Evolutionary conservation across 345 rosid species (phyloP).

Genomic region (Barbarea vulgaris): DNA sequence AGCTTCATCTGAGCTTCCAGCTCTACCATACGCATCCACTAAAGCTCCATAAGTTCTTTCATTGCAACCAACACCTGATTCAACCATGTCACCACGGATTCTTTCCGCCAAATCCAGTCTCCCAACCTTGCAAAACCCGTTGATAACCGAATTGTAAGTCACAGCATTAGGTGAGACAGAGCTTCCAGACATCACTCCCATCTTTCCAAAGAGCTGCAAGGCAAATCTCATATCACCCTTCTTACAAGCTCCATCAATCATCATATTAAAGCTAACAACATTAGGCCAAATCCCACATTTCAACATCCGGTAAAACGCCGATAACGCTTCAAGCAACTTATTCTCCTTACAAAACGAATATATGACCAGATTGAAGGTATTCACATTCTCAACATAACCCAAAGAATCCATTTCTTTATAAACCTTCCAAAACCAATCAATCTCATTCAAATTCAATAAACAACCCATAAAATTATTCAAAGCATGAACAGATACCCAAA

Average conservation of each 20-base stretch:
- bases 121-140: slow-evolving; percentile 67
- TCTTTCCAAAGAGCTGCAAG: slow-evolving; percentile 47
- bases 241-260: slow-evolving; percentile 64
- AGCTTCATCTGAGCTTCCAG: slow-evolving; percentile 57
- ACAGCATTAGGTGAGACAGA: slow-evolving; percentile 54
- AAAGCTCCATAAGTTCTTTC: slow-evolving; percentile 70
- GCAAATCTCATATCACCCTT: slow-evolving; percentile 49
- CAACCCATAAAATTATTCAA: slow-evolving; percentile 70
- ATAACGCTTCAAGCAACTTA: slow-evolving; percentile 51
- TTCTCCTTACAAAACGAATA: slow-evolving; percentile 62
- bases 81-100: slow-evolving; percentile 49
- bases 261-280: slow-evolving; percentile 70
- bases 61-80: slow-evolving; percentile 54
- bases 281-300: slow-evolving; percentile 69
- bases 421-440: slow-evolving; percentile 55
- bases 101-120: slow-evolving; percentile 51
- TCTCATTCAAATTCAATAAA: slow-evolving; percentile 59
- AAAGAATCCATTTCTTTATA: slow-evolving; percentile 53
- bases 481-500: slow-evolving; percentile 56
- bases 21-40: slow-evolving; percentile 63
- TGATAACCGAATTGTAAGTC: slow-evolving; percentile 58
- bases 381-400: slow-evolving; percentile 60
- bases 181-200: slow-evolving; percentile 52
- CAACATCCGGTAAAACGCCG: slow-evolving; percentile 58
- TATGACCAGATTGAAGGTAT: slow-evolving; percentile 64